These are phyloP conservation scores for Asterochloris sp. DNA, from an alignment of 139 green algal genomes.

Conservation along the genomic window DNA sequence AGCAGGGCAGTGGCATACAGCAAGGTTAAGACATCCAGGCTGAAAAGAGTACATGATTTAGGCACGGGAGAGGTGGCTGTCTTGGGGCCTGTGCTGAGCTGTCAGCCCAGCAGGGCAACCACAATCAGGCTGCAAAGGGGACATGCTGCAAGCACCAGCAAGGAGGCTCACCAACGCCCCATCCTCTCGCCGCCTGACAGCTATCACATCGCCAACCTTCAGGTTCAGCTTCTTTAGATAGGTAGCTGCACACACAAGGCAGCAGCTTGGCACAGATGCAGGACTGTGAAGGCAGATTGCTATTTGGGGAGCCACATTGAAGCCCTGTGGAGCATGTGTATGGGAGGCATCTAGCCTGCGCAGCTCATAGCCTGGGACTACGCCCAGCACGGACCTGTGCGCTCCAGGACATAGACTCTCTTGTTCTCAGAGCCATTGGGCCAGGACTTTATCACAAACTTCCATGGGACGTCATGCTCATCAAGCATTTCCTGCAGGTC, in stretches of 20 bases:
- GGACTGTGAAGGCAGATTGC: not conserved
- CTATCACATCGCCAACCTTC: constrained; percentile 13
- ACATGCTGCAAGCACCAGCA: too few species aligned
- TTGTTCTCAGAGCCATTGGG: constrained; percentile 15
- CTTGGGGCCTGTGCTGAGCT: too few species aligned
- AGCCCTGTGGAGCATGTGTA: not conserved
- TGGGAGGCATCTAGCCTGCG: not conserved
- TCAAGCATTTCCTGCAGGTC: constrained; percentile 5
- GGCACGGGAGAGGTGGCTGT: too few species aligned
- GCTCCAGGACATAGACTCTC: constrained; percentile 14
- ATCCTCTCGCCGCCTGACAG: constrained; percentile 10
- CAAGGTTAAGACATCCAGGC: too few species aligned
- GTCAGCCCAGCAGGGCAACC: not conserved
- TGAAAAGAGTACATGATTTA: too few species aligned
- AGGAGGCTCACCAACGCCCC: not conserved
- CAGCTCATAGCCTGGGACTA: not conserved
- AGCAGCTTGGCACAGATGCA: not conserved
- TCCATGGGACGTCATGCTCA: not conserved
- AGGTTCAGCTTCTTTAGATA: constrained; percentile 3
- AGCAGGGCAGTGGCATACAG: too few species aligned
- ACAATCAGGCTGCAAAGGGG: not conserved
- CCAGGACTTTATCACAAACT: constrained; percentile 16
- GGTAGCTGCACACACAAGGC: not conserved
- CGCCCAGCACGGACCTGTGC: constrained; percentile 4
- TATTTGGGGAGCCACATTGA: not conserved